Base-by-base conservation (phyloP, 2,329 filamentous ascomycete species). In the Lecanoromycetidae sp. region DNA sequence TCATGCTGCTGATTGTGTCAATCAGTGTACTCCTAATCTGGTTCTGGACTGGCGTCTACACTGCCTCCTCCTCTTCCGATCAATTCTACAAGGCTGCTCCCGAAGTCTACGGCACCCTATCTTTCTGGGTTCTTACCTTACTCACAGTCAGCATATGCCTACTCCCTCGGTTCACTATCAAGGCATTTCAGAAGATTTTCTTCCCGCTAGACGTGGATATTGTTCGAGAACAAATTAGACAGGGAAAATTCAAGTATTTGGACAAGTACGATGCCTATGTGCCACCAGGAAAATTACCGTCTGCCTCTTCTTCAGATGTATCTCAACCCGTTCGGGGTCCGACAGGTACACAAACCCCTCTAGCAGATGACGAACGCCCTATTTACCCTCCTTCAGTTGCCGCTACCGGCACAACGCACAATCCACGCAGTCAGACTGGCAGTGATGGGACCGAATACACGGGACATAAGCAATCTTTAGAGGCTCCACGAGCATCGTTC, bases 371-470 rank as follows among this genome's bases (percentile, higher is more conserved):
- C 60, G 76, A 85, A 63, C 79, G 87, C 55, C 88, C 88, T 26
- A 94, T 96, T 58, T 96, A 96, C 65, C 86, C 90, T 41, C 87
- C 90, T 12, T 94, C 88, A 44, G 80, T 90, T 57, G 83, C 86
- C 40, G 73, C 77, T 10, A 90, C 86, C 13, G 75, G 78, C 37
- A 79, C 78, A 36, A 90, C 84, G 26, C 82, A 91, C 61, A 90
- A 87, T 55, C 81, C 82, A 42, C 74, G 78, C 56, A 91, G 85
- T 58, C 86, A 94, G 61, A 93, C 90, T 57, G 87, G 87, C 51
- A 95, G 88, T 66, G 88, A 94, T 64, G 90, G 87, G 52, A 95
- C 91, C 41, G 88, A 93, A 57, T 93, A 87, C 63, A 93, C 87
- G 19, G 22, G 49, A 61, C 67, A 41, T 61, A 54, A 44, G 41